Percentiles rank a stretch among this genome's conserved stretches.
phyloP scores from a whole-genome alignment of 345 rosid genomes.

The Boechera retrofracta region DNA sequence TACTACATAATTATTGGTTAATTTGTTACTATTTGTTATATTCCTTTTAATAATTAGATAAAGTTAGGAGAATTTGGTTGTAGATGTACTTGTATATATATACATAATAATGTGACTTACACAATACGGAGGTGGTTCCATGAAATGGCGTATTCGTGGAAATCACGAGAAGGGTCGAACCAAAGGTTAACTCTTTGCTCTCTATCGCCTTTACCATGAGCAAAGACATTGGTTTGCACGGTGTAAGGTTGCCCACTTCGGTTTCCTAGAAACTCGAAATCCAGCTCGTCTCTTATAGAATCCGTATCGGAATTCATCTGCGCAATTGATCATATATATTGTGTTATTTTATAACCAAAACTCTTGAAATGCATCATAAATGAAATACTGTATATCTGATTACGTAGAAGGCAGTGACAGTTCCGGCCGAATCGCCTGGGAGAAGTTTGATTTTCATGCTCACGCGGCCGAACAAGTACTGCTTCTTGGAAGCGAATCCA shows the following conservation, averaged over 20 bases:
- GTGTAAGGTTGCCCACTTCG: constrained; percentile 50
- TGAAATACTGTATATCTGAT: not conserved
- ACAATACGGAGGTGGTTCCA: constrained; percentile 80
- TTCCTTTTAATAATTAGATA: not conserved
- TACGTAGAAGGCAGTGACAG: constrained; percentile 47
- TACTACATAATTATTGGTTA: constrained; percentile 25
- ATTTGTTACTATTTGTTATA: not conserved
- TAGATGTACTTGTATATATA: not conserved
- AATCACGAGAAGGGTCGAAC: constrained; percentile 87
- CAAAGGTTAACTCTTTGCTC: constrained; percentile 71
- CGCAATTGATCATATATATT: not conserved
- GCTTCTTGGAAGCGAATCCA: constrained; percentile 82
- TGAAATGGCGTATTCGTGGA: constrained; percentile 64
- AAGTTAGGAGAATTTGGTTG: not conserved
- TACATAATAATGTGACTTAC: constrained; percentile 53
- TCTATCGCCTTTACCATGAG: constrained; percentile 47
- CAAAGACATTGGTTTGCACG: constrained; percentile 45
- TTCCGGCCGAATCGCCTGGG: constrained; percentile 62
- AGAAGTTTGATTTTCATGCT: constrained; percentile 93
- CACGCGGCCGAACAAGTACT: constrained; percentile 78
- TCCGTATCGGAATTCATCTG: constrained; percentile 49
- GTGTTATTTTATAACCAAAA: not conserved
- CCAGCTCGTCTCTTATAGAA: constrained; percentile 43
- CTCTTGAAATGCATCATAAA: not conserved
- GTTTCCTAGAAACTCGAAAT: constrained; percentile 48